Evolutionary conservation across 225 moss, liverwort and hornwort species (phyloP), one percentile per base, ranked within the genome.

Genomic region (Ulota crispa): DNA sequence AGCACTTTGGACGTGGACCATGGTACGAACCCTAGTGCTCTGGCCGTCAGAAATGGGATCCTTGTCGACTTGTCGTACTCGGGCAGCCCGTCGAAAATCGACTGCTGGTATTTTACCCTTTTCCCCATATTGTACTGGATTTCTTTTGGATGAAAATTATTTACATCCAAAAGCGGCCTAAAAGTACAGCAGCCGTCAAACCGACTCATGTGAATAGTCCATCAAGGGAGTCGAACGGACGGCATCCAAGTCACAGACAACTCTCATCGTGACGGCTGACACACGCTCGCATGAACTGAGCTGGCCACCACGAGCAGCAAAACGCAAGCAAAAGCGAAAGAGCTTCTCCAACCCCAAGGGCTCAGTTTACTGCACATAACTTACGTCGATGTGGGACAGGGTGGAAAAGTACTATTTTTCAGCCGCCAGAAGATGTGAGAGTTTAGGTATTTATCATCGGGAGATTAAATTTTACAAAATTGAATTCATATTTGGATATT

Each of bases 201-300:
- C 54, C 53, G 16, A 2, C 64, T 64, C 52, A 5, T 34, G 68
- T 28, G 68, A 69, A 42, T 5, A 3, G 14, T 32, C 1, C 63
- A 47, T 73, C 54, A 18, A 50, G 16, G 50, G 64, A 21, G 15
- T 2, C 11, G 31, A 66, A 81, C 56, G 30, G 30, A 75, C 62
- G 62, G 8, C 75, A 20, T 20, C 8, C 32, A 16, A 43, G 19
- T 4, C 52, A n/a, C 68, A 43, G 43, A 67, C 75, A 59, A 34
- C 36, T 45, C 59, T 68, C 59, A 36, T 68, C n/a, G 57, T 57
- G 68, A 43, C 82, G 76, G 76, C 82, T 83, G 82, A 77, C 70
- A 70, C 62, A 76, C 41, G 15, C 24, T 61, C 19, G 3, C 53
- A 12, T 13, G 0, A 47, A 11, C 65, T 27, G 64, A 71, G 65